These are phyloP conservation scores for Dactylellina haptotyla DNA, from an alignment of 2,329 filamentous ascomycete genomes.

Conservation along the genomic window DNA sequence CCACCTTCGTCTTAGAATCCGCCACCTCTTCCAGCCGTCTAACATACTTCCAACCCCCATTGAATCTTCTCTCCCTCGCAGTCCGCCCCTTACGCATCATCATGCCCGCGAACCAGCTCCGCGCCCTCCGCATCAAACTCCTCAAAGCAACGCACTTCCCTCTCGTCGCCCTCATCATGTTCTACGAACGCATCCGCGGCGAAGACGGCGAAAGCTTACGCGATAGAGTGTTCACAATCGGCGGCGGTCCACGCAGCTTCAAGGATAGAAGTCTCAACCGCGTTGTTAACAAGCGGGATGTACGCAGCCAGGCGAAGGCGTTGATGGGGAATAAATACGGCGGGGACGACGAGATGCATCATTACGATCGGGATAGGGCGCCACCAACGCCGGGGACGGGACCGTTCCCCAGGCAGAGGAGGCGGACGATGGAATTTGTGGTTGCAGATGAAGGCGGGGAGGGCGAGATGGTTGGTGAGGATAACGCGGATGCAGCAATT, in stretches of 20 bases:
- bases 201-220: constrained; percentile 18
- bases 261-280: constrained; percentile 9
- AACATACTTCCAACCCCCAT: constrained; percentile 76
- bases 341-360: background rate
- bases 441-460: background rate
- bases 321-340: constrained; percentile 28
- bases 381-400: constrained; percentile 43
- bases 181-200: constrained; percentile 29
- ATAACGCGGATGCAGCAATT: constrained; percentile 28
- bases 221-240: constrained; percentile 31
- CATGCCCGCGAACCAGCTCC: constrained; percentile 72
- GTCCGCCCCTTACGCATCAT: constrained; percentile 77
- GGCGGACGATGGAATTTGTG: constrained; percentile 12
- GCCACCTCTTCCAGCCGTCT: constrained; percentile 73
- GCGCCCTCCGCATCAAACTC: constrained; percentile 60
- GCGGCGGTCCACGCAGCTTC: constrained; percentile 27
- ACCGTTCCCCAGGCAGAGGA: constrained; percentile 3
- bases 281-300: constrained; percentile 23
- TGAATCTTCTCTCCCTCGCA: constrained; percentile 78
- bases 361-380: background rate
- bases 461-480: constrained; percentile 7
- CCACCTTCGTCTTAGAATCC: constrained; percentile 69
- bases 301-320: constrained; percentile 27
- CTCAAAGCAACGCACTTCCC: constrained; percentile 58
- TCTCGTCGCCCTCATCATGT: constrained; percentile 54